Evolutionary conservation across 1,139 yeast genomes (phyloP).

Genomic region (Candida tunisiensis): DNA sequence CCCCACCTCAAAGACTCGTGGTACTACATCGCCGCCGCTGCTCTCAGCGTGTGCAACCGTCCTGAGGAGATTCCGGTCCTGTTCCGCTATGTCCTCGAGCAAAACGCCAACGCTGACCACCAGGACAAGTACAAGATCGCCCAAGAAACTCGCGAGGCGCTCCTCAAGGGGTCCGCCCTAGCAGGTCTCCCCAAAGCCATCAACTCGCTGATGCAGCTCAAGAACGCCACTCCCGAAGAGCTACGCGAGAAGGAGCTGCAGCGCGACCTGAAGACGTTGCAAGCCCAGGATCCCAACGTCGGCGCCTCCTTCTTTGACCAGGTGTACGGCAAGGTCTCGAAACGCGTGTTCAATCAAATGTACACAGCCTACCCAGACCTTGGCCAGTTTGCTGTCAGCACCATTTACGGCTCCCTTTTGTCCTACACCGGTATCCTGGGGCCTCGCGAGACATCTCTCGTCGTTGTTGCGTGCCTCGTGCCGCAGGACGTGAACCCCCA

Average conservation of each 20-base stretch:
- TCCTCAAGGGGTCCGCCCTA: slow-evolving; percentile 61
- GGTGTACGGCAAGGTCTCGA: slow-evolving; percentile 60
- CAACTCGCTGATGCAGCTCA: slow-evolving; percentile 53
- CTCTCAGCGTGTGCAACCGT: slow-evolving; percentile 64
- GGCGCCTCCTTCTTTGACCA: slow-evolving; percentile 48
- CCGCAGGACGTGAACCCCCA: slow-evolving; percentile 96
- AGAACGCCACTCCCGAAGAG: slow-evolving; percentile 43
- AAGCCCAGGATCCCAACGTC: slow-evolving; percentile 5
- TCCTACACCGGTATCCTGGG: slow-evolving; percentile 47
- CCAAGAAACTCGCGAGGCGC: slow-evolving; percentile 51
- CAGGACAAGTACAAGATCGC: slow-evolving; percentile 31
- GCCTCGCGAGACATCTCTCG: slow-evolving; percentile 59
- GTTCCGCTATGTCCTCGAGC: slow-evolving; percentile 55
- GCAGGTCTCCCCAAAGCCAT: slow-evolving; percentile 77
- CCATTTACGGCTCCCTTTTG: slow-evolving; percentile 64
- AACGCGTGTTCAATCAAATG: slow-evolving; percentile 52
- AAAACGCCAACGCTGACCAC: slow-evolving; percentile 8
- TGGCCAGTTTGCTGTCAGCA: slow-evolving; percentile 54
- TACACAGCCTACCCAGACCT: slow-evolving; percentile 68
- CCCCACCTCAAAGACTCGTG: slow-evolving; percentile 41
- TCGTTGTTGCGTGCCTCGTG: slow-evolving; percentile 62
- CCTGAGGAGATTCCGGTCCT: slow-evolving; percentile 68
- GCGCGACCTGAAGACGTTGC: slow-evolving; percentile 9
- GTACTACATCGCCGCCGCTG: slow-evolving; percentile 69
- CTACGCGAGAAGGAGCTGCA: slow-evolving; percentile 19